Conservation (phyloP, 192 early-diverging fungal genomes). For the Coemansia umbellata region DNA sequence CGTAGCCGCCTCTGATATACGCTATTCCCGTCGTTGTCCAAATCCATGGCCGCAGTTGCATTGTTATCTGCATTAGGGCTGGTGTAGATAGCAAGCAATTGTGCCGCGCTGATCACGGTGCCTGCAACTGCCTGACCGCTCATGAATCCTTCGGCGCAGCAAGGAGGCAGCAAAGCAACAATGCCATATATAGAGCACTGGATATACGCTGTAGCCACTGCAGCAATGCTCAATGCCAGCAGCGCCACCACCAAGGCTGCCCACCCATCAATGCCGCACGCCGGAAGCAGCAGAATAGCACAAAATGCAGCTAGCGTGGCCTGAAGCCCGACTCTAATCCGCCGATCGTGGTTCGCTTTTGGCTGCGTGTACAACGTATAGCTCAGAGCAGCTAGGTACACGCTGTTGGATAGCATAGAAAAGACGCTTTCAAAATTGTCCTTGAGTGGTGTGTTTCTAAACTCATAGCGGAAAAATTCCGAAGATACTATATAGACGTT, state of each 20-base stretch:
- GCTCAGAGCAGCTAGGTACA: constrained; percentile 57
- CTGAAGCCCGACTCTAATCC: constrained; percentile 40
- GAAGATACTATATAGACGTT: constrained; percentile 76
- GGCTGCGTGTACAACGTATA: constrained; percentile 45
- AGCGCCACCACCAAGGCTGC: constrained; percentile 48
- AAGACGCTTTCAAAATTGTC: constrained; percentile 77
- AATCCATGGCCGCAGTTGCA: not conserved
- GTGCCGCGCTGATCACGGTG: constrained; percentile 59
- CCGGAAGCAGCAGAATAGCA: constrained; percentile 50
- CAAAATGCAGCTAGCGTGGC: constrained; percentile 53
- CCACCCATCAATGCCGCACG: constrained; percentile 50
- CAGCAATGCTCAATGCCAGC: constrained; percentile 50
- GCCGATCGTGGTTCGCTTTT: constrained; percentile 32
- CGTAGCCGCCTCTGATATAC: constrained; percentile 3
- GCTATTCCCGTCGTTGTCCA: not conserved
- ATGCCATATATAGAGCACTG: constrained; percentile 70
- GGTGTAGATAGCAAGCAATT: constrained; percentile 52
- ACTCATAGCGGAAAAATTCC: constrained; percentile 62
- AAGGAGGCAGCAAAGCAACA: constrained; percentile 59
- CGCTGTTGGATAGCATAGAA: constrained; percentile 55
- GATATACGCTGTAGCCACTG: constrained; percentile 59
- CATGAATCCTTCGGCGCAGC: constrained; percentile 69
- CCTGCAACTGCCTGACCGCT: constrained; percentile 65
- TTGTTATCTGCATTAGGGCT: not conserved
- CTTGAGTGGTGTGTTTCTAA: constrained; percentile 56